Percentiles rank a stretch among this genome's conserved stretches.
phyloP scores from a whole-genome alignment of 1,284 basidiomycete species.

The Wolfiporia cocos region DNA sequence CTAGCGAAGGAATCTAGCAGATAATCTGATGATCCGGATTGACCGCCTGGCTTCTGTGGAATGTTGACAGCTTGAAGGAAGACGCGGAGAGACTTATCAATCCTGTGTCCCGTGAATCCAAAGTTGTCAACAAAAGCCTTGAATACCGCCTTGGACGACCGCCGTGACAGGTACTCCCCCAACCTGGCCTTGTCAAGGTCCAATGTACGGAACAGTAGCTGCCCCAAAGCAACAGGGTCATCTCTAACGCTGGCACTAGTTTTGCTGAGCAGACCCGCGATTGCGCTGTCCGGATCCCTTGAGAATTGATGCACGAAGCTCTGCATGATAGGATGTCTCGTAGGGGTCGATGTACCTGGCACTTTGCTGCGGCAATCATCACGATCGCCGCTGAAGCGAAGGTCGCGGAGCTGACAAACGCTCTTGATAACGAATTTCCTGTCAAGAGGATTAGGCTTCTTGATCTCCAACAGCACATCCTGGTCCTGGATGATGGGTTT shows the following conservation, averaged over 20 bases:
- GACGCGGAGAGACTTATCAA: conserved; percentile 86
- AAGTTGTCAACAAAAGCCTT: conserved; percentile 86
- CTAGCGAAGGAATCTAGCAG: conserved; percentile 83
- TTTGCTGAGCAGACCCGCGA: conserved; percentile 57
- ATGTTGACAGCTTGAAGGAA: conserved; percentile 82
- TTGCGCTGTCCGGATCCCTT: conserved; percentile 67
- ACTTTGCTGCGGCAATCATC: conserved; percentile 46
- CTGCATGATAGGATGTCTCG: conserved; percentile 54
- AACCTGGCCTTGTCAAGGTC: conserved; percentile 84
- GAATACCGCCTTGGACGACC: conserved; percentile 68
- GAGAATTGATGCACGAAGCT: conserved; percentile 73
- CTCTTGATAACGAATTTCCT: conserved; percentile 86
- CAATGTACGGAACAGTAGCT: conserved; percentile 78
- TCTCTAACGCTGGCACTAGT: conserved; percentile 39
- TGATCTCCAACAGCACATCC: conserved; percentile 50
- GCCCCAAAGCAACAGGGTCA: conserved; percentile 66
- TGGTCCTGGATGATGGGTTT: conserved; percentile 65
- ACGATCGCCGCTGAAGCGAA: conserved; percentile 63
- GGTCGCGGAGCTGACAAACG: conserved; percentile 71
- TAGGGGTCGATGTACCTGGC: conserved; percentile 28
- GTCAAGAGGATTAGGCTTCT: conserved; percentile 67
- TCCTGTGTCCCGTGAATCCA: conserved; percentile 73
- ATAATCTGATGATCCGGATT: conserved; percentile 48
- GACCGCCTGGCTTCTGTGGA: conserved; percentile 44
- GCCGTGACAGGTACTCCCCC: conserved; percentile 75